Evolutionary conservation across 2,329 filamentous ascomycete species (phyloP), one percentile per base, ranked within the genome.

Genomic region (Geosmithia putterillii): DNA sequence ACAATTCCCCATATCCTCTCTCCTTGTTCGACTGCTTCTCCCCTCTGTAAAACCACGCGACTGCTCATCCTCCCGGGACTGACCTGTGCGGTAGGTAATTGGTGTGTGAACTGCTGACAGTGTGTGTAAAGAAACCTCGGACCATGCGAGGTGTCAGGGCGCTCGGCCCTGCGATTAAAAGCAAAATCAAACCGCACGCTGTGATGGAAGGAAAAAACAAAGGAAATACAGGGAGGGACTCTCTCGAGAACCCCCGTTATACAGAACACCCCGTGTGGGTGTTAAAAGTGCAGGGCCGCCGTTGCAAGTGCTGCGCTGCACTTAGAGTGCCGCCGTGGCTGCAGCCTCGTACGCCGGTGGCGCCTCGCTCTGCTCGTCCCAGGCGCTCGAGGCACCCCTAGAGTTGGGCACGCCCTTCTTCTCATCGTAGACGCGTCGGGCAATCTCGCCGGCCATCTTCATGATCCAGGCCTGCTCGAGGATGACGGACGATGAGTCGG

Each of bases 391-490:
- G 28, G 25, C n/a, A 20, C 15, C 19, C 19, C 12, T 17, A 20
- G 35, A 6, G 22, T 7, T 22, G 23, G 19, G 35, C n/a, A 38
- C 67, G 32, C 70, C 66, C 43, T 71, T 67, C 63, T 95, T 92
- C 64, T 95, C 86, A 52, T 95, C 86, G 51, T 90, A 86, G 50
- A 94, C 87, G 44, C 86, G 83, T 42, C 81, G 72, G 32, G 88
- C 87, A 53, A 96, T 90, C 61, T 96, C 92, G 49, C 81, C 82
- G 5, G 90, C 89, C 77, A 98, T 92, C 67, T 95, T 92, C 67
- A 83, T 79, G 64, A 92, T 83, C 84, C 86, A 92, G 3, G 85
- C 86, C 59, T 87, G 82, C 57, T 88, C 83, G 21, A 86, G 67
- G 41, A 87, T 85, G 22, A 73, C 69, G 0, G 74, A 74, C 12